These are phyloP conservation scores for Mucor irregularis DNA, from an alignment of 371 early-diverging fungal genomes.

Conservation along the genomic window DNA sequence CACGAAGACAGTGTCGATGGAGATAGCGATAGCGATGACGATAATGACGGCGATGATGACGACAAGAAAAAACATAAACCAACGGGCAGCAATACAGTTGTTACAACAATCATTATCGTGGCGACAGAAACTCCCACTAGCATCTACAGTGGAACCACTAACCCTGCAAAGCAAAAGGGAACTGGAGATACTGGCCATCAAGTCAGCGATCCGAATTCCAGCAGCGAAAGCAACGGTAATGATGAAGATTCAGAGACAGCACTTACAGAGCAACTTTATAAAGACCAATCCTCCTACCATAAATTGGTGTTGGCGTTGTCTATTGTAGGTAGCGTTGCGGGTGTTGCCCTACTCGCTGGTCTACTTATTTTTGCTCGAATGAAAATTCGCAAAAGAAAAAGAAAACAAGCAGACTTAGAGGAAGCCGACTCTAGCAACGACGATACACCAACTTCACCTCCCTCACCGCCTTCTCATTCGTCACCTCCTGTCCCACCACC, in stretches of 20 bases:
- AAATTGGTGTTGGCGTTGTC: conserved; percentile 13
- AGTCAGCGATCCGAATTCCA: conserved; percentile 4
- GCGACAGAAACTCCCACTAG: conserved; percentile 15
- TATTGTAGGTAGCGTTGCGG: conserved; percentile 17
- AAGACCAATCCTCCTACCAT: background rate
- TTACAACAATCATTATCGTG: conserved; percentile 14
- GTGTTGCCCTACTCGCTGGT: conserved; percentile 1
- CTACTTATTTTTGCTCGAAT: conserved; percentile 8
- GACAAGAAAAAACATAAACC: background rate
- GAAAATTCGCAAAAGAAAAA: conserved; percentile 10
- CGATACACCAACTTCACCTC: background rate
- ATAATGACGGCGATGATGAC: background rate
- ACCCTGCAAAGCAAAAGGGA: conserved; percentile 13
- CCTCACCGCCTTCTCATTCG: background rate
- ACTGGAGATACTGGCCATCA: background rate
- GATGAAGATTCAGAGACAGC: background rate
- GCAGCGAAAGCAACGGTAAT: too few relatives aligned
- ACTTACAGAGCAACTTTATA: background rate
- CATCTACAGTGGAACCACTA: conserved; percentile 5
- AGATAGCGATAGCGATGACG: background rate
- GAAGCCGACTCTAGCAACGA: background rate
- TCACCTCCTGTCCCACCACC: background rate
- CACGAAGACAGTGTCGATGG: background rate
- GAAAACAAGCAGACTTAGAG: background rate
- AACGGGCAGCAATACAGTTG: conserved; percentile 4